Conservation (phyloP, 2,329 filamentous ascomycete genomes). For the Apiospora koreana region DNA sequence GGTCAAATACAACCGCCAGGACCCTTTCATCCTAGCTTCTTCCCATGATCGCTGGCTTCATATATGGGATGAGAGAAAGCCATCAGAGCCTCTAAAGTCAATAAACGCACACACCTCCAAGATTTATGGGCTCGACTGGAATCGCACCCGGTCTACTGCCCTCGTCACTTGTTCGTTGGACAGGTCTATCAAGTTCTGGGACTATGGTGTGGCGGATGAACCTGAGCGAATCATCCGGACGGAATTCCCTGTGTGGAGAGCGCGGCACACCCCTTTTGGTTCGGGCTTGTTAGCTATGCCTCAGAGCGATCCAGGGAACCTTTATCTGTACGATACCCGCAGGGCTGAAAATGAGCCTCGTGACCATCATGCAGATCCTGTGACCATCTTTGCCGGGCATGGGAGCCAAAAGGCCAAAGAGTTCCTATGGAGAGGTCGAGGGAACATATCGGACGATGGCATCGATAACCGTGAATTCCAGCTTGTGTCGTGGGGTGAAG, state of each 20-base stretch:
- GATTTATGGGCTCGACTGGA: slow-evolving; percentile 96
- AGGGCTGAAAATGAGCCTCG: slow-evolving; percentile 45
- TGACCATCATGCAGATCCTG: slow-evolving; percentile 49
- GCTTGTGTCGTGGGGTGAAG: slow-evolving; percentile 88
- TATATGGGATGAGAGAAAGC: slow-evolving; percentile 86
- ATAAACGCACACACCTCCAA: slow-evolving; percentile 90
- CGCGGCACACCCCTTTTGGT: slow-evolving; percentile 88
- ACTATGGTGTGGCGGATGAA: slow-evolving; percentile 65
- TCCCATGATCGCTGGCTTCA: slow-evolving; percentile 86
- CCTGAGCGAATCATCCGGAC: slow-evolving; percentile 80
- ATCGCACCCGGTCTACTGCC: slow-evolving; percentile 69
- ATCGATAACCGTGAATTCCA: slow-evolving; percentile 87
- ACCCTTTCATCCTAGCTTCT: slow-evolving; percentile 84
- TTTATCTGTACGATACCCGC: slow-evolving; percentile 80
- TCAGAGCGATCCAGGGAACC: slow-evolving; percentile 79
- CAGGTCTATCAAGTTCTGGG: slow-evolving; percentile 92
- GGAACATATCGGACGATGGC: slow-evolving; percentile 64
- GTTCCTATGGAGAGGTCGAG: slow-evolving; percentile 85
- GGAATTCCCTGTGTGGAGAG: slow-evolving; percentile 86
- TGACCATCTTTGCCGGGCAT: slow-evolving; percentile 62
- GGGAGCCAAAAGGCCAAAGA: slow-evolving; percentile 77
- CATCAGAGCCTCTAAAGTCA: slow-evolving; percentile 75
- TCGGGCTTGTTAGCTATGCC: slow-evolving; percentile 87
- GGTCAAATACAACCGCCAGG: slow-evolving; percentile 90
- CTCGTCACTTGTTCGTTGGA: slow-evolving; percentile 89